A percentile compares a stretch with the other conserved stretches of the same genome.
Conservation (phyloP, 768 basidiomycete genomes). For the Mycena leptocephala region DNA sequence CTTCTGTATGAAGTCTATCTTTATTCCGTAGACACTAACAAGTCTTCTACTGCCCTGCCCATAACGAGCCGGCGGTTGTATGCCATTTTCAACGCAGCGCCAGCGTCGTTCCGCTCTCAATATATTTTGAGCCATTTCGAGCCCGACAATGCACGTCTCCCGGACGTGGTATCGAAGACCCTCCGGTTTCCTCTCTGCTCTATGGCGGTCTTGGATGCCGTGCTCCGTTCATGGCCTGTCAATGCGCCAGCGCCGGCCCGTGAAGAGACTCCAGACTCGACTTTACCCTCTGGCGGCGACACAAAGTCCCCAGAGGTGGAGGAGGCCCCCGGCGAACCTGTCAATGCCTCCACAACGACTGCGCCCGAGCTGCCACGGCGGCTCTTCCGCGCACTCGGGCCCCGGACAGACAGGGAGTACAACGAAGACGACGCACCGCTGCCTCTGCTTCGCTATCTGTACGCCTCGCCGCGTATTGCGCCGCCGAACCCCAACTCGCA, state of each 20-base stretch:
- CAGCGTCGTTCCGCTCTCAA: constrained; percentile 73
- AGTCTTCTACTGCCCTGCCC: constrained; percentile 80
- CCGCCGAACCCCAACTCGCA: constrained; percentile 74
- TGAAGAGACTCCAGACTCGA: not conserved
- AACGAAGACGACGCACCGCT: constrained; percentile 69
- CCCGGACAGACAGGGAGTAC: constrained; percentile 55
- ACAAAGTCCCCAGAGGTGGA: not conserved
- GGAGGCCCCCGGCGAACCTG: constrained; percentile 2
- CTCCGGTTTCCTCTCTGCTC: constrained; percentile 79
- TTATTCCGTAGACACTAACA: constrained; percentile 71
- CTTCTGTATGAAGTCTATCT: constrained; percentile 87
- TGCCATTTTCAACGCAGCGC: constrained; percentile 68
- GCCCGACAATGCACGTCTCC: constrained; percentile 34
- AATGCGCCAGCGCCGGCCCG: constrained; percentile 38
- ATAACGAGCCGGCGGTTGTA: constrained; percentile 68
- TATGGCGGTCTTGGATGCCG: constrained; percentile 63
- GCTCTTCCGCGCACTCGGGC: constrained; percentile 72
- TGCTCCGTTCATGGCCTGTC: constrained; percentile 58
- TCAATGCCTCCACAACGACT: constrained; percentile 5
- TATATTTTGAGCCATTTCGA: constrained; percentile 68
- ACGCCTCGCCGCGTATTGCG: constrained; percentile 55
- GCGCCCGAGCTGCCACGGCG: constrained; percentile 74
- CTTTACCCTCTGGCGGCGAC: constrained; percentile 24
- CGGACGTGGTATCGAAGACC: constrained; percentile 60
- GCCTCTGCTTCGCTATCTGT: constrained; percentile 76